Percentiles rank a stretch among this genome's conserved stretches.
Evolutionary conservation across 805 yeast species (phyloP).

Genomic region (Clavispora vitiphila): DNA sequence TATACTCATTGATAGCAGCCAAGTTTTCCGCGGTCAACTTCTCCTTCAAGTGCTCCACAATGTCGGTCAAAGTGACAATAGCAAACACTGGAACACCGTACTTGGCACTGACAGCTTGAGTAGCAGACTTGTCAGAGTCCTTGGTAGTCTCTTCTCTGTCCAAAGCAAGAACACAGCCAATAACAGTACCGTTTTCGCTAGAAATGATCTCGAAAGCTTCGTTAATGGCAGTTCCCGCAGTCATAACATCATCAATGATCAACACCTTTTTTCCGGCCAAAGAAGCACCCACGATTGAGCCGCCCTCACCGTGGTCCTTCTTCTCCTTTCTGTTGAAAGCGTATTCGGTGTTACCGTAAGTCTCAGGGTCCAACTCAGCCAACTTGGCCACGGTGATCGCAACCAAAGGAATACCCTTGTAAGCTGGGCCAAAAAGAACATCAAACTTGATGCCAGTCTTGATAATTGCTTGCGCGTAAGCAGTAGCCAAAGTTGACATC

Average conservation of each 20-base stretch:
- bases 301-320: slow-evolving; percentile 99
- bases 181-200: slow-evolving; percentile 64
- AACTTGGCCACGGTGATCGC: slow-evolving; percentile 90
- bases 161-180: slow-evolving; percentile 83
- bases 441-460: slow-evolving; percentile 80
- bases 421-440: slow-evolving; percentile 94
- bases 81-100: slow-evolving; percentile 79
- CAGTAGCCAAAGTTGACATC: slow-evolving; percentile 74
- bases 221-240: slow-evolving; percentile 96
- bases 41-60: slow-evolving; percentile 56
- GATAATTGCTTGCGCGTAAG: slow-evolving; percentile 86
- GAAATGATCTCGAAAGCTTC: slow-evolving; percentile 84
- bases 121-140: slow-evolving; percentile 66
- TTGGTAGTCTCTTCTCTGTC: slow-evolving; percentile 91
- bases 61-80: slow-evolving; percentile 72
- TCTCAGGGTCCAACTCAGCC: slow-evolving; percentile 82
- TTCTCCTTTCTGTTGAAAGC: slow-evolving; percentile 96
- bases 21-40: slow-evolving; percentile 56
- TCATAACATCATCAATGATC: slow-evolving; percentile 95
- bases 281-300: slow-evolving; percentile 81
- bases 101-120: slow-evolving; percentile 67
- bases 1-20: slow-evolving; percentile 54
- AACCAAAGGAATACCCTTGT: slow-evolving; percentile 94
- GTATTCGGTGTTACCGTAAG: slow-evolving; percentile 69
- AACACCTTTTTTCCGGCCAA: slow-evolving; percentile 68